These are phyloP conservation scores for Trebouxia sp. DNA, from an alignment of 139 green algal species.

Conservation along the genomic window DNA sequence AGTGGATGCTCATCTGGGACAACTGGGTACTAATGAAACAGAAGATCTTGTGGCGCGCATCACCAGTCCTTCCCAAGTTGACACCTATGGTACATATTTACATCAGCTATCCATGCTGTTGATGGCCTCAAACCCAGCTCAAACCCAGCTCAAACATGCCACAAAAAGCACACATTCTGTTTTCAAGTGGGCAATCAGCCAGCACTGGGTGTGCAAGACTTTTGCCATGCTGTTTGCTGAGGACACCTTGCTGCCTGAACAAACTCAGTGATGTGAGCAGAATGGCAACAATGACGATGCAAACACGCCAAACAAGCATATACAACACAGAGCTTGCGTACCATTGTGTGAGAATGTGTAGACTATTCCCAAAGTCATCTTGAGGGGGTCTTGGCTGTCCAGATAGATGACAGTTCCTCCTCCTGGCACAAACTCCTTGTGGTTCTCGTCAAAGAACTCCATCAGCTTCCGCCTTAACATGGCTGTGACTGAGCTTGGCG, in stretches of 20 bases:
- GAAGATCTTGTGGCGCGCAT: slow-evolving; percentile 20
- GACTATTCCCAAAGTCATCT: slow-evolving; percentile 25
- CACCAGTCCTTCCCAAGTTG: slow-evolving; percentile 22
- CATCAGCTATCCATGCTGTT: too few relatives aligned
- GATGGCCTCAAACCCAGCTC: too few relatives aligned
- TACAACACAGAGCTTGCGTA: neutral
- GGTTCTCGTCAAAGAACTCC: slow-evolving; percentile 35
- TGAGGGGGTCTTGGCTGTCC: slow-evolving; percentile 26
- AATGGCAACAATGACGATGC: too few relatives aligned
- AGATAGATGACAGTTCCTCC: slow-evolving; percentile 10
- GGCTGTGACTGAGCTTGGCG: slow-evolving; percentile 39
- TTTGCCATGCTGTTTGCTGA: too few relatives aligned
- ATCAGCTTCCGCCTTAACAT: slow-evolving; percentile 35
- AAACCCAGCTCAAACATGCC: too few relatives aligned
- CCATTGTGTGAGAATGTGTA: slow-evolving; percentile 32
- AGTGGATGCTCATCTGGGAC: slow-evolving; percentile 4
- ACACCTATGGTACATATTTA: neutral
- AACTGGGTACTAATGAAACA: slow-evolving; percentile 7
- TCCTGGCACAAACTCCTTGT: slow-evolving; percentile 31
- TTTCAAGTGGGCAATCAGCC: too few relatives aligned
- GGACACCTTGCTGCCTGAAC: too few relatives aligned
- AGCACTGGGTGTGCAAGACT: too few relatives aligned
- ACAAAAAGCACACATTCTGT: too few relatives aligned
- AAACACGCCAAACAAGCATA: neutral
- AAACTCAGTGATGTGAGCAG: too few relatives aligned